Evolutionary conservation across 768 basidiomycete species (phyloP).

Genomic region (Russula brevipes): DNA sequence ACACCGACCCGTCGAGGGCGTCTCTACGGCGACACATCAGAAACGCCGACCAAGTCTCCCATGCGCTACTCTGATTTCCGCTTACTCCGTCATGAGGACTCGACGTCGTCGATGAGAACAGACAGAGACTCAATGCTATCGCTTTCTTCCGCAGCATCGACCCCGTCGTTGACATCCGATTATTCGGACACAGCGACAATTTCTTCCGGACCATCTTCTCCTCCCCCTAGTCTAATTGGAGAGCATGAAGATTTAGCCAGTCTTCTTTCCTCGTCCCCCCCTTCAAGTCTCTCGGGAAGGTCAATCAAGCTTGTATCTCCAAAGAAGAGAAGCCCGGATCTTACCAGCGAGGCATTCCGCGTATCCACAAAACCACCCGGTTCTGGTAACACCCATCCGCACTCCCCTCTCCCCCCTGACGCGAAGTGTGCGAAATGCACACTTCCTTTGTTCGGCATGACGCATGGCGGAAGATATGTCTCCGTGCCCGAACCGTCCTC

Average conservation of each 20-base stretch:
- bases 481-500: slow-evolving; percentile 52
- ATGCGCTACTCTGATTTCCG: slow-evolving; percentile 21
- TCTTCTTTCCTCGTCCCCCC: slow-evolving; percentile 46
- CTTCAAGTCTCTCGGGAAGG: slow-evolving; percentile 6
- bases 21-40: neutral
- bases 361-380: slow-evolving; percentile 1
- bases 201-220: slow-evolving; percentile 50
- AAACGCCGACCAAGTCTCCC: slow-evolving; percentile 16
- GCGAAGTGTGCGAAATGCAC: slow-evolving; percentile 58
- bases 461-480: slow-evolving; percentile 60
- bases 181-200: slow-evolving; percentile 53
- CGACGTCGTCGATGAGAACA: slow-evolving; percentile 21
- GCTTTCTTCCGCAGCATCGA: slow-evolving; percentile 40
- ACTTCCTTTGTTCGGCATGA: slow-evolving; percentile 50
- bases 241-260: slow-evolving; percentile 13
- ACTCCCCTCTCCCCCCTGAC: slow-evolving; percentile 33
- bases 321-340: slow-evolving; percentile 3
- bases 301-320: neutral
- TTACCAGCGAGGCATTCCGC: slow-evolving; percentile 3
- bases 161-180: slow-evolving; percentile 58
- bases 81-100: slow-evolving; percentile 14
- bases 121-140: slow-evolving; percentile 31
- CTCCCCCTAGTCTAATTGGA: slow-evolving; percentile 24
- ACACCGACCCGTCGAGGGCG: slow-evolving; percentile 6
- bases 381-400: slow-evolving; percentile 29